Base-by-base conservation (phyloP, 2,329 filamentous ascomycete species). In the Clarireedia hainanense region DNA sequence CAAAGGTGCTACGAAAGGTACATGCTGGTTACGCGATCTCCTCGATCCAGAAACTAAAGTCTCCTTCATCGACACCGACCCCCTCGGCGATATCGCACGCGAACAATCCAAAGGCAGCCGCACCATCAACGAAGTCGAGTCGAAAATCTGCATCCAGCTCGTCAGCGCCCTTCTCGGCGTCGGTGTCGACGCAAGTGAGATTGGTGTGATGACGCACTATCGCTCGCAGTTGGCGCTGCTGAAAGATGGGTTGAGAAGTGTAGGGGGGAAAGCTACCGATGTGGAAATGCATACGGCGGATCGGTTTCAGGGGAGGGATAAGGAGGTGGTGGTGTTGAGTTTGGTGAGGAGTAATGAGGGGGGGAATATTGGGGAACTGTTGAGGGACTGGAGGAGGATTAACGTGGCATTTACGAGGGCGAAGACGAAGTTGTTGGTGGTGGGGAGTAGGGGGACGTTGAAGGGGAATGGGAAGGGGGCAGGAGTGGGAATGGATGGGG, bases 241-340 rank as follows among this genome's bases (percentile, higher is more conserved):
- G 1, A 88, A 89, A 61, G 83, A 91, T 58, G 78, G 78, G 10
- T 80, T 96, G 36, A 81, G 82, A 34, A 20, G 10, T 46, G 6
- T 26, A 14, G 20, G 43, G 43, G 23, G 10, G 4, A 72, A 77
- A 63, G 73, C 76, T 0, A 73, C 76, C 0, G 80, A 81, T 2
- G 84, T 99, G 1, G 94, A 99, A 72, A 91, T 97, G 80, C 91
- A 99, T 71, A 97, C 94, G 0, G 91, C 94, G 3, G 94, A 99
- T 72, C 90, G 92, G 46, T 99, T 96, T 71, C 94, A 99, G 70
- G 94, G 94, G 6, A 83, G 94, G 9, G 94, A 99, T 72, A 99
- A 99, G 69, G 91, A 96, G 67, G 85, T 95, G 2, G 81, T 97
- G 0, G 82, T 99, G 14, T 79, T 99, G 7, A 89, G 84, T 55